phyloP scores from a whole-genome alignment of 257 asterid species.

The Scutellaria minor region DNA sequence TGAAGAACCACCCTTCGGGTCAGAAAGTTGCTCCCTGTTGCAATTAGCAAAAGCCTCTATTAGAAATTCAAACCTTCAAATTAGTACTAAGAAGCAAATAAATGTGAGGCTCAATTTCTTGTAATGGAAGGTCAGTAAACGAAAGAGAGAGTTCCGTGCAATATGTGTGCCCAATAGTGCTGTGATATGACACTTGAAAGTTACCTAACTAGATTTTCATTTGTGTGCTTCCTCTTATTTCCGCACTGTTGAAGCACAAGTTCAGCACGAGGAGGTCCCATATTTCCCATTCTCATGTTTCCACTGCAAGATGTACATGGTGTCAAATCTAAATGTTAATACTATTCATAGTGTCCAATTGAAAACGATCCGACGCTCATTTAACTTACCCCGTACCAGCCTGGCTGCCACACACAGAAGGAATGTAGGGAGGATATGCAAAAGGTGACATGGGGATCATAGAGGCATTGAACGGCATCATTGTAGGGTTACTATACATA shows the following conservation, averaged over 20 bases:
- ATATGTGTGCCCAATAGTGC: background rate
- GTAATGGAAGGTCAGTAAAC: background rate
- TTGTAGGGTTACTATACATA: slow-evolving; percentile 60
- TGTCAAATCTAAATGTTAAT: slow-evolving; percentile 29
- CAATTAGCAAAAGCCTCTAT: slow-evolving; percentile 15
- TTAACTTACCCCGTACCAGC: slow-evolving; percentile 57
- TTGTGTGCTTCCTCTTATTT: slow-evolving; percentile 51
- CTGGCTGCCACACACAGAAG: slow-evolving; percentile 46
- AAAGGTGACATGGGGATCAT: slow-evolving; percentile 55
- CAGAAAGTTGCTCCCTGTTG: slow-evolving; percentile 54
- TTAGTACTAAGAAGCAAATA: slow-evolving; percentile 11
- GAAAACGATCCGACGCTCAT: slow-evolving; percentile 20
- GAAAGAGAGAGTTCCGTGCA: background rate
- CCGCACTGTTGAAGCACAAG: slow-evolving; percentile 51
- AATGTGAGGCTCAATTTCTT: background rate
- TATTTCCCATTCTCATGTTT: slow-evolving; percentile 52
- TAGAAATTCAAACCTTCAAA: slow-evolving; percentile 26
- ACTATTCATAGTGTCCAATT: slow-evolving; percentile 17
- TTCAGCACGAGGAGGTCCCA: slow-evolving; percentile 51
- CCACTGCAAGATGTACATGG: slow-evolving; percentile 52
- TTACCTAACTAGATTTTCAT: slow-evolving; percentile 64
- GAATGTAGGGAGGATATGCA: slow-evolving; percentile 53
- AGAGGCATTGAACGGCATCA: slow-evolving; percentile 69
- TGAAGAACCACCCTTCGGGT: slow-evolving; percentile 42
- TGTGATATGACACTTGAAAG: slow-evolving; percentile 10